phyloP scores from a whole-genome alignment of 169 alveolate genomes.

The Plasmodium blacklocki region DNA sequence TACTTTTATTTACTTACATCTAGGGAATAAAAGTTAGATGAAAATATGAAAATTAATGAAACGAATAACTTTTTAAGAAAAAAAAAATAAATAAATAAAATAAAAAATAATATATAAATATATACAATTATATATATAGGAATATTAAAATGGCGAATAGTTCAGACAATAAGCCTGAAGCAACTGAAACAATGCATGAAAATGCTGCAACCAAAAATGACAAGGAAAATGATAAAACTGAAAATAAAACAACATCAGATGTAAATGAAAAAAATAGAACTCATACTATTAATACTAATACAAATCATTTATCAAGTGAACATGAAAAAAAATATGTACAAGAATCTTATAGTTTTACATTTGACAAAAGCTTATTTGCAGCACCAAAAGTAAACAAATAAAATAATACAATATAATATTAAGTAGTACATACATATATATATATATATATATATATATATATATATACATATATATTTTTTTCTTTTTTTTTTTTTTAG shows the following conservation, averaged over 20 bases:
- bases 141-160: conserved; percentile 33
- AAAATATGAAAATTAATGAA: too few species aligned
- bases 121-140: neutral
- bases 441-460: neutral
- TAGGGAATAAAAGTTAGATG: too few species aligned
- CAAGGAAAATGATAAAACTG: conserved; percentile 14
- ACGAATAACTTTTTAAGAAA: too few species aligned
- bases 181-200: conserved; percentile 22
- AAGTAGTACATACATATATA: neutral
- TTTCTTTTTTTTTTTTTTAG: conserved; percentile 24
- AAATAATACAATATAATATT: neutral
- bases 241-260: conserved; percentile 8
- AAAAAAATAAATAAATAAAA: conserved; percentile 6
- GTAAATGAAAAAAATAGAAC: conserved; percentile 18
- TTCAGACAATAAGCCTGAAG: conserved; percentile 15
- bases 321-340: conserved; percentile 10
- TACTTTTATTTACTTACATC: too few species aligned
- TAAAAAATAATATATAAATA: conserved; percentile 1
- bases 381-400: conserved; percentile 51
- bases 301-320: conserved; percentile 5
- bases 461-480: too few species aligned
- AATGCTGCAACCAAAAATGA: neutral
- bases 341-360: conserved; percentile 14
- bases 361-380: conserved; percentile 32
- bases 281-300: neutral